Base-by-base conservation (phyloP, 306 rosid genomes). In the Albizia julibrissin region DNA sequence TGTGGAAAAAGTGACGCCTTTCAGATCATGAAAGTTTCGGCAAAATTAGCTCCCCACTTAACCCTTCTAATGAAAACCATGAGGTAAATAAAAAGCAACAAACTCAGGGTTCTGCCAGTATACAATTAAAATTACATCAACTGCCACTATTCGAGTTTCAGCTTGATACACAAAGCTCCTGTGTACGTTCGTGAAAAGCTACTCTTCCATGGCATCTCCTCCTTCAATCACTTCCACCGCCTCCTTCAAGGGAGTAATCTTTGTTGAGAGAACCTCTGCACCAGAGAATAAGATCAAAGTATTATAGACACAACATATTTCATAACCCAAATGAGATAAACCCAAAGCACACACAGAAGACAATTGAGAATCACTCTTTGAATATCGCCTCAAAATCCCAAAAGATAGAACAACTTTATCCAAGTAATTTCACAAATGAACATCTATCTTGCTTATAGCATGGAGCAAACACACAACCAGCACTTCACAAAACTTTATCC, bases 181-280 rank as follows among this genome's bases (percentile, higher is more conserved):
- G 10, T 64, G 46, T 43, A 10, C 46, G 27, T 7, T 26, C 2
- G 72, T 67, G 56, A 52, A 52, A 33, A 29, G 64, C 87, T 88
- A 93, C 87, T 95, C 98, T 82, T 95, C 99, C 99, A 95, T 95
- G 16, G 92, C 97, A 37, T 93, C 98, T 52, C 94, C 94, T 29
- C 84, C 91, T 84, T 91, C 95, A 40, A 86, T 77, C 65, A 93
- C 87, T 78, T 89, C 90, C 3, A 88, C 94, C 83, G 80, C 88
- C 80, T 91, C 92, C 84, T 71, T 88, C 86, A 91, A 79, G 0
- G 98, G 94, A n/a, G 87, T 91, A 14, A 95, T 89, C 91, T 89
- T 95, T 13, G 99, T 95, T 9, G 76, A 85, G 69, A 91, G 94
- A 69, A 95, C 93, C 94, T 95, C 99, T 95, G 95, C 64, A 67